phyloP scores from a whole-genome alignment of 2,329 filamentous ascomycete genomes.

The Dothistroma septosporum region DNA sequence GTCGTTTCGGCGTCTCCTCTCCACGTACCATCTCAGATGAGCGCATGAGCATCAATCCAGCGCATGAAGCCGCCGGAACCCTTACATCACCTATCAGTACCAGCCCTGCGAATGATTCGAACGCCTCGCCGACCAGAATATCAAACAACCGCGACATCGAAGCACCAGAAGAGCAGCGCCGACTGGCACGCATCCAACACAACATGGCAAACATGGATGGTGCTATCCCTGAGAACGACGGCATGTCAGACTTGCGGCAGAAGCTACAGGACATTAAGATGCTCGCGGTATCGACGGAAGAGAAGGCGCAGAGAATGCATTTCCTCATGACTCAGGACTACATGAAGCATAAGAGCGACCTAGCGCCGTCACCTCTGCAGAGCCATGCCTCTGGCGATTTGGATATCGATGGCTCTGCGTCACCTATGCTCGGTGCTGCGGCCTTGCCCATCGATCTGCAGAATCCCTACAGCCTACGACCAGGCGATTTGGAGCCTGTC shows the following conservation, averaged over 20 bases:
- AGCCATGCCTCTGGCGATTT: slow-evolving; percentile 4
- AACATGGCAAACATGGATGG: slow-evolving; percentile 19
- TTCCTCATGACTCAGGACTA: slow-evolving; percentile 49
- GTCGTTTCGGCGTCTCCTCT: slow-evolving; percentile 2
- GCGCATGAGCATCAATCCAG: slow-evolving; percentile 25
- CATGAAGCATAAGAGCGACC: slow-evolving; percentile 23
- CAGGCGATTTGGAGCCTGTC: slow-evolving; percentile 32
- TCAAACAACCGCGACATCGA: neutral
- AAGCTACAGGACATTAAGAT: slow-evolving; percentile 48
- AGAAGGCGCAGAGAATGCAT: slow-evolving; percentile 49
- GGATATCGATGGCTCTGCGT: slow-evolving; percentile 9
- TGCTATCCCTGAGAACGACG: slow-evolving; percentile 47
- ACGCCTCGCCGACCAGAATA: neutral
- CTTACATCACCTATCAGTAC: slow-evolving; percentile 8
- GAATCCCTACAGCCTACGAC: slow-evolving; percentile 36
- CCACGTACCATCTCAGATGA: slow-evolving; percentile 7
- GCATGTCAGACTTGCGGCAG: slow-evolving; percentile 45
- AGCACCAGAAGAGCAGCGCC: neutral
- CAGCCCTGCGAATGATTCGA: slow-evolving; percentile 1
- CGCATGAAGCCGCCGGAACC: slow-evolving; percentile 17
- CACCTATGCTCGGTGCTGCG: slow-evolving; percentile 17
- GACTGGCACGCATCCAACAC: neutral
- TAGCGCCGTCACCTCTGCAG: slow-evolving; percentile 2
- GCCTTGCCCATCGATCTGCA: slow-evolving; percentile 28
- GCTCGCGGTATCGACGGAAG: slow-evolving; percentile 42